Percentiles rank a stretch among this genome's conserved stretches.
phyloP scores from a whole-genome alignment of 345 rosid species.

The Psidium friedrichsthalianum region DNA sequence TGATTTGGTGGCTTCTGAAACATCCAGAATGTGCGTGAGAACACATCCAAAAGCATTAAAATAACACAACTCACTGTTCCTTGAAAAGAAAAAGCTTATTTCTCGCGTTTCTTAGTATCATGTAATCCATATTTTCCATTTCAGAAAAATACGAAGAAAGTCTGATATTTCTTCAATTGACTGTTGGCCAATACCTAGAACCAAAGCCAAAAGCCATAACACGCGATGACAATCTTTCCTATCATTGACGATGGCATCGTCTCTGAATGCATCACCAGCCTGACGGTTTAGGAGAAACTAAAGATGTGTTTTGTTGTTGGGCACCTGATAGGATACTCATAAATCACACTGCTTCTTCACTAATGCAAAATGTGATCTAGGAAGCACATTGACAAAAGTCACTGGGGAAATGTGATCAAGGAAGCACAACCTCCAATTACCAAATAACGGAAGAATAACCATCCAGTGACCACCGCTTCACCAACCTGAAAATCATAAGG shows the following conservation, averaged over 20 bases:
- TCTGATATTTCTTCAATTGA: not conserved
- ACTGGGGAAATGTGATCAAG: not conserved
- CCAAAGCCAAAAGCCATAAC: not conserved
- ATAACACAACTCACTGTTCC: not conserved
- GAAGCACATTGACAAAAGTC: not conserved
- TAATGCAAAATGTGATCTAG: not conserved
- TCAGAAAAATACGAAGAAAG: not conserved
- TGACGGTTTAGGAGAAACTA: not conserved
- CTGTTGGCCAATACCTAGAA: not conserved
- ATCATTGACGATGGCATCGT: not conserved
- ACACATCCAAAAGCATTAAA: not conserved
- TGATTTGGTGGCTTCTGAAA: not conserved
- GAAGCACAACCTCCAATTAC: slow-evolving; percentile 80
- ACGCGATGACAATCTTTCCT: not conserved
- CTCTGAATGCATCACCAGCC: not conserved
- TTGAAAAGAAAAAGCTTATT: not conserved
- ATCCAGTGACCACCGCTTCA: slow-evolving; percentile 95
- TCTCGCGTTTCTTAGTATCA: not conserved
- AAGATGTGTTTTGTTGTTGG: not conserved
- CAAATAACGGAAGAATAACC: slow-evolving; percentile 97
- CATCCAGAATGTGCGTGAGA: not conserved
- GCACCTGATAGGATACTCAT: not conserved
- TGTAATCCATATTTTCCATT: not conserved
- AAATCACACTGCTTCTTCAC: not conserved
- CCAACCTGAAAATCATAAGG: slow-evolving; percentile 54